phyloP scores from a whole-genome alignment of 441 rosid genomes.

The Codiaeum variegatum region DNA sequence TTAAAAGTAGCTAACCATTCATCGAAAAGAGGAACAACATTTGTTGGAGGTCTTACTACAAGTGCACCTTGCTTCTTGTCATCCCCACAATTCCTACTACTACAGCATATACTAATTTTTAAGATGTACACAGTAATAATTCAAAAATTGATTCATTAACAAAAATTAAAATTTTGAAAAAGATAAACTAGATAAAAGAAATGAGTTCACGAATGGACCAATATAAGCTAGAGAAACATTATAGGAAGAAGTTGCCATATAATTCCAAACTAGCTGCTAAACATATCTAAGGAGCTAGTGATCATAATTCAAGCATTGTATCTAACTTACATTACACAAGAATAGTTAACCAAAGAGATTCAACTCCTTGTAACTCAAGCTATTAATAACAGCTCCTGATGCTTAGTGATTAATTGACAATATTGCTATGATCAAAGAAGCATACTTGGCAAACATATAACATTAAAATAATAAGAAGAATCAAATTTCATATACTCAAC shows the following conservation, averaged over 20 bases:
- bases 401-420: background rate
- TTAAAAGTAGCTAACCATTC: constrained; percentile 93
- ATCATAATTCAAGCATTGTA: constrained; percentile 83
- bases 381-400: background rate
- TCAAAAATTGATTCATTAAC: too few relatives aligned
- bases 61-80: constrained; percentile 40
- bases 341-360: constrained; percentile 19
- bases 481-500: background rate
- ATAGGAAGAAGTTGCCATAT: constrained; percentile 13
- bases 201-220: constrained; percentile 18
- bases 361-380: background rate
- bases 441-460: background rate
- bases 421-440: background rate
- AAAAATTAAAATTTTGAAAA: too few relatives aligned
- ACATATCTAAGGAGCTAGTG: constrained; percentile 67
- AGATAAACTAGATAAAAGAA: too few relatives aligned
- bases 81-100: too few relatives aligned
- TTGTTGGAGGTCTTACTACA: constrained; percentile 46
- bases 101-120: too few relatives aligned
- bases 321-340: constrained; percentile 57
- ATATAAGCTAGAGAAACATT: background rate
- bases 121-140: too few relatives aligned
- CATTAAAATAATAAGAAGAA: background rate
- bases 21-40: constrained; percentile 82
- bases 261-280: constrained; percentile 54